Evolutionary conservation across 208 protist genomes (phyloP).

Genomic region (Leishmania tropica): DNA sequence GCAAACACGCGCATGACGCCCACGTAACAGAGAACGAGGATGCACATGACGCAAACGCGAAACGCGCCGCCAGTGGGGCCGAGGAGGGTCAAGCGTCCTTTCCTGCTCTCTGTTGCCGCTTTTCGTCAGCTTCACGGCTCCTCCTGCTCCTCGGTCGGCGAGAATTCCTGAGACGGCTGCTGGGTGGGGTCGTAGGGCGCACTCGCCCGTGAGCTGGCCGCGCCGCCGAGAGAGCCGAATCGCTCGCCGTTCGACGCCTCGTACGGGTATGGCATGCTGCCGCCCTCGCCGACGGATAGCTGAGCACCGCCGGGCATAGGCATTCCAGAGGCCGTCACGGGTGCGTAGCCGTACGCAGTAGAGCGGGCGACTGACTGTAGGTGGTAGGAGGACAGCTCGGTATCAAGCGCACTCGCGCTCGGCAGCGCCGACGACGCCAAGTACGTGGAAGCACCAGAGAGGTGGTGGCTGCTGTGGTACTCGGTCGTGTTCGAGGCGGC

Average conservation of each 20-base stretch:
- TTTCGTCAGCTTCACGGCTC: conserved; percentile 22
- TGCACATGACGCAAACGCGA: neutral
- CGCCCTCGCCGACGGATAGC: neutral
- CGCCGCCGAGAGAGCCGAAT: neutral
- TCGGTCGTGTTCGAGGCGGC: conserved; percentile 43
- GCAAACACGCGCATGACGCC: neutral
- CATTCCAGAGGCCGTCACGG: conserved; percentile 16
- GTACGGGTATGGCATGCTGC: conserved; percentile 28
- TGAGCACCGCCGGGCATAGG: conserved; percentile 7
- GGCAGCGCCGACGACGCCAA: conserved; percentile 21
- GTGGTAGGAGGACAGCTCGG: conserved; percentile 71
- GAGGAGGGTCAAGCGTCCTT: neutral
- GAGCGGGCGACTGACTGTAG: conserved; percentile 60
- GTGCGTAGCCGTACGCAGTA: conserved; percentile 28
- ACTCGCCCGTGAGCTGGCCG: conserved; percentile 27
- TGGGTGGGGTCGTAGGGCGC: conserved; percentile 33
- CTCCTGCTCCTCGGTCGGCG: conserved; percentile 56
- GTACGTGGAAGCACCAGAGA: conserved; percentile 26
- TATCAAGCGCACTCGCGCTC: conserved; percentile 20
- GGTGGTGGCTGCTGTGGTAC: conserved; percentile 29
- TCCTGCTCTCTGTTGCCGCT: neutral
- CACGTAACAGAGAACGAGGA: neutral
- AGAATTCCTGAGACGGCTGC: conserved; percentile 50
- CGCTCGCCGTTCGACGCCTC: conserved; percentile 20
- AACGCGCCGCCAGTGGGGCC: neutral